Evolutionary conservation across 1,284 basidiomycete species (phyloP).

Genomic region (Volvariella surrecta): DNA sequence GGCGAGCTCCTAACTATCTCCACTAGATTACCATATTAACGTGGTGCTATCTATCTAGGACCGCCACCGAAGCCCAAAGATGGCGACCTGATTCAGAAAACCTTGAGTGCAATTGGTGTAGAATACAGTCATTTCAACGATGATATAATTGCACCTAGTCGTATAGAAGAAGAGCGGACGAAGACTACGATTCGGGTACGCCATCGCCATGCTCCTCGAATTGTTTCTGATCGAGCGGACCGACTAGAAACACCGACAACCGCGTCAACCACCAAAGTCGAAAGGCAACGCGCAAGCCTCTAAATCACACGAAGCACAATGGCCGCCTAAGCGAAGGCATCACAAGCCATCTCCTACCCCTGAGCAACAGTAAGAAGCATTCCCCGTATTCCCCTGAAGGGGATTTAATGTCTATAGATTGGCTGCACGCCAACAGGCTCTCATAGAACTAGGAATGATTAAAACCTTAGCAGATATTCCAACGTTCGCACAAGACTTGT

Average conservation of each 20-base stretch:
- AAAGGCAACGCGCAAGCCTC: conserved; percentile 10
- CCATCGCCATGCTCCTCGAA: conserved; percentile 2
- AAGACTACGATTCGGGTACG: conserved; percentile 44
- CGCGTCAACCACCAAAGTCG: conserved; percentile 18
- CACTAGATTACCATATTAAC: too few relatives aligned
- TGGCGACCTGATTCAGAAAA: conserved; percentile 43
- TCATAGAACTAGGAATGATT: conserved; percentile 53
- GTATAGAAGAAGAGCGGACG: conserved; percentile 55
- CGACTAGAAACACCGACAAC: not conserved
- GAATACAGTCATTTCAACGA: conserved; percentile 68
- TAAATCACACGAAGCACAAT: conserved; percentile 24
- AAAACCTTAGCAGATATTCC: conserved; percentile 38
- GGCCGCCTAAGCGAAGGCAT: conserved; percentile 58
- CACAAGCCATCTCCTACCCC: conserved; percentile 42
- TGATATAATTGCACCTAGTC: conserved; percentile 56
- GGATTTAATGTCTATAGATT: conserved; percentile 28
- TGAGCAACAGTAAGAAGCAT: conserved; percentile 38
- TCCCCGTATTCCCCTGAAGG: not conserved
- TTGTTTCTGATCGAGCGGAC: not conserved
- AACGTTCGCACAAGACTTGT: conserved; percentile 57
- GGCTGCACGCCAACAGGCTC: conserved; percentile 41
- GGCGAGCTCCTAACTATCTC: conserved; percentile 37
- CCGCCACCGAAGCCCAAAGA: conserved; percentile 18
- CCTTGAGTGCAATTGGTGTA: conserved; percentile 51
- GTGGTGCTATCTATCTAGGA: too few relatives aligned